Evolutionary conservation across 257 asterid genomes (phyloP).

Genomic region (Solanum ossicruentum): DNA sequence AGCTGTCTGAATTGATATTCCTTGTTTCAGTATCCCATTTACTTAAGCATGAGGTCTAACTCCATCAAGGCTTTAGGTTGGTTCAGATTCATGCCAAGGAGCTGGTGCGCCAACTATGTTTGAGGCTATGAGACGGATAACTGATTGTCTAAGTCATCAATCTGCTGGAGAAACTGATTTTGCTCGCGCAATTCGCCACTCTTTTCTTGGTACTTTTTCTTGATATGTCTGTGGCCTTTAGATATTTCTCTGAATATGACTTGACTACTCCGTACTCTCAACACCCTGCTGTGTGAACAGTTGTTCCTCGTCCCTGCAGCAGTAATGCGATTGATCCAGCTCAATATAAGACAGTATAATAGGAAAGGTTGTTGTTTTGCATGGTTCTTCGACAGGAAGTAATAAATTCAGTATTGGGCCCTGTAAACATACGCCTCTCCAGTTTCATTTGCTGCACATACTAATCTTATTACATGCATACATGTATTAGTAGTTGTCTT

Average conservation of each 20-base stretch:
- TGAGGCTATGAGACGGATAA: constrained; percentile 88
- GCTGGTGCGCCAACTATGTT: constrained; percentile 99
- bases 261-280: background rate
- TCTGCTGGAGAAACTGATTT: constrained; percentile 57
- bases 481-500: background rate
- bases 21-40: background rate
- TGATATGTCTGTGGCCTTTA: constrained; percentile 1
- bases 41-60: background rate
- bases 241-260: background rate
- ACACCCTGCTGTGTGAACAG: background rate
- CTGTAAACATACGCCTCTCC: background rate
- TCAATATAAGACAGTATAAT: background rate
- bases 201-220: constrained; percentile 67
- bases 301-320: background rate
- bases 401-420: background rate
- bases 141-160: constrained; percentile 46
- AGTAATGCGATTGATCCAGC: background rate
- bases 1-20: background rate
- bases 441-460: background rate
- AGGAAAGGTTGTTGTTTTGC: background rate
- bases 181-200: constrained; percentile 63
- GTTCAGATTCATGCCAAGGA: constrained; percentile 96
- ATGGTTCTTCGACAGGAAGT: background rate
- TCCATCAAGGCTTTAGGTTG: constrained; percentile 48
- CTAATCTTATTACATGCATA: background rate